phyloP scores from a whole-genome alignment of 805 yeast species.

The Barnettozyma californica region DNA sequence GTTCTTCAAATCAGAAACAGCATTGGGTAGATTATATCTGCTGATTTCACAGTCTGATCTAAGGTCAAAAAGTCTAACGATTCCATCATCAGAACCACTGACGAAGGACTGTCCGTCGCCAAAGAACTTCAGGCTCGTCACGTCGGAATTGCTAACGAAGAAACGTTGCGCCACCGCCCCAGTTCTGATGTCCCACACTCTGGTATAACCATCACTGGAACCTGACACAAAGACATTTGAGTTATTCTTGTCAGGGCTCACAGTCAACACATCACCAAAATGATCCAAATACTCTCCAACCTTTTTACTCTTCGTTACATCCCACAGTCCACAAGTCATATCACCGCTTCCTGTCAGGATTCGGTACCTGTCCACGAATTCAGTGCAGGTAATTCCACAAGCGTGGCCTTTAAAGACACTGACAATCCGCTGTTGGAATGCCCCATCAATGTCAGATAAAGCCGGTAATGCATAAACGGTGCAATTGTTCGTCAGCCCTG shows the following conservation, averaged over 20 bases:
- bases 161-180: slow-evolving; percentile 41
- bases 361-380: slow-evolving; percentile 52
- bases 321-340: slow-evolving; percentile 77
- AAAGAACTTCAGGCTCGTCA: slow-evolving; percentile 55
- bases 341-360: slow-evolving; percentile 78
- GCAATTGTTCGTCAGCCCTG: slow-evolving; percentile 77
- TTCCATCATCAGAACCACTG: slow-evolving; percentile 78
- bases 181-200: slow-evolving; percentile 61
- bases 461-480: slow-evolving; percentile 51
- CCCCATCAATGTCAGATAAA: slow-evolving; percentile 22
- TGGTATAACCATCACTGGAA: slow-evolving; percentile 62
- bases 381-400: slow-evolving; percentile 74
- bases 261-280: slow-evolving; percentile 61
- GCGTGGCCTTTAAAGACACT: slow-evolving; percentile 72
- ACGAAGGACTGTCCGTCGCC: slow-evolving; percentile 69
- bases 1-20: slow-evolving; percentile 8
- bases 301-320: slow-evolving; percentile 53
- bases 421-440: slow-evolving; percentile 37
- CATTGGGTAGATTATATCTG: slow-evolving; percentile 33
- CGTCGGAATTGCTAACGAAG: slow-evolving; percentile 57
- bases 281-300: slow-evolving; percentile 57
- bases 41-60: slow-evolving; percentile 70
- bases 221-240: slow-evolving; percentile 48
- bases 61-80: slow-evolving; percentile 63
- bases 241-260: slow-evolving; percentile 29